Conservation (phyloP, 495 filamentous ascomycete genomes). For the Sabuloglossum arenarium region DNA sequence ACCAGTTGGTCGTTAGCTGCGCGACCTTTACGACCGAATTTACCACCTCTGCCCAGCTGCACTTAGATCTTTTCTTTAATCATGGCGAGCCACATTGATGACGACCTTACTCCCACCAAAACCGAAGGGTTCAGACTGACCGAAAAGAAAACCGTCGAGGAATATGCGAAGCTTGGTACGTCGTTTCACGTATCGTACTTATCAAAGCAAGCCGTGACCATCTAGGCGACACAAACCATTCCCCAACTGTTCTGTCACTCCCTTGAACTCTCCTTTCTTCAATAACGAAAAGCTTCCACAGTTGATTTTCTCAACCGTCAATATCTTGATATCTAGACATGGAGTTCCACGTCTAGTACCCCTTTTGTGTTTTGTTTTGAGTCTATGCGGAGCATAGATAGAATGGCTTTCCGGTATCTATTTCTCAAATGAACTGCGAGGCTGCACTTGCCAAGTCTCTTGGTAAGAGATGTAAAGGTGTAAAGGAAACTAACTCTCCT, state of each 20-base stretch:
- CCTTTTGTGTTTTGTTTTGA: neutral
- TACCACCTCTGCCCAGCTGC: neutral
- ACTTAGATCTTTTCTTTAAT: neutral
- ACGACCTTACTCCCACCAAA: slow-evolving; percentile 67
- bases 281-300: neutral
- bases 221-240: neutral
- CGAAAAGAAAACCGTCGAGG: slow-evolving; percentile 90
- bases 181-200: slow-evolving; percentile 8
- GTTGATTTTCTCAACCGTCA: neutral
- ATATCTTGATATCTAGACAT: neutral
- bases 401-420: neutral
- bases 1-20: no score
- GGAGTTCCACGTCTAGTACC: neutral
- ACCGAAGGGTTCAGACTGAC: slow-evolving; percentile 94
- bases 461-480: neutral
- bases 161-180: slow-evolving; percentile 83
- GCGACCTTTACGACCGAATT: neutral
- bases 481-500: neutral
- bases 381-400: neutral
- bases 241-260: neutral
- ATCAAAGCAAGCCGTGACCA: neutral
- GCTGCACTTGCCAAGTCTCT: neutral
- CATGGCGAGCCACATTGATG: slow-evolving; percentile 56
- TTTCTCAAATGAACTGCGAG: neutral
- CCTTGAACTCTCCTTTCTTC: neutral